phyloP scores from a whole-genome alignment of 1,284 basidiomycete species.

The Ceratobasidium sp. region DNA sequence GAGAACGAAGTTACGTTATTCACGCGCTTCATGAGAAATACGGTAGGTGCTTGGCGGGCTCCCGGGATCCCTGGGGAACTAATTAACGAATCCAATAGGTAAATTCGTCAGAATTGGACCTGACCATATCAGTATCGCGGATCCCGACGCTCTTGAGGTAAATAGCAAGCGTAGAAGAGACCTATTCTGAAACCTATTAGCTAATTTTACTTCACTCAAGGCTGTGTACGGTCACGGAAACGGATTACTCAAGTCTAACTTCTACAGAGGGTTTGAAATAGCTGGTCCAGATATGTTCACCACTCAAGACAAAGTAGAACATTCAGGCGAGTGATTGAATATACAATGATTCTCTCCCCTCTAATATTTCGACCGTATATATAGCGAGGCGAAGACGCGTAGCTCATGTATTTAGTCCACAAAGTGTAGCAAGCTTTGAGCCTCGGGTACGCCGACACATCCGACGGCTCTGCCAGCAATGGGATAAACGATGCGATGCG shows the following conservation, averaged over 20 bases:
- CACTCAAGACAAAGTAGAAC: conserved; percentile 84
- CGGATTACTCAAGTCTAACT: conserved; percentile 80
- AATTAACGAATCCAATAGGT: conserved; percentile 62
- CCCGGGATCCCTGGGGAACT: not conserved
- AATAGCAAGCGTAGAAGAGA: conserved; percentile 61
- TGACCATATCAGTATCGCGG: conserved; percentile 86
- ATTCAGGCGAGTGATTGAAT: conserved; percentile 59
- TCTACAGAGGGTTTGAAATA: conserved; percentile 79
- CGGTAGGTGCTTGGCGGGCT: conserved; percentile 64
- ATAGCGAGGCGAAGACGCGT: too few relatives aligned
- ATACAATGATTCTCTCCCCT: not conserved
- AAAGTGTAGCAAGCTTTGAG: too few relatives aligned
- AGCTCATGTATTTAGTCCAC: too few relatives aligned
- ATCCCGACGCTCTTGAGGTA: conserved; percentile 72
- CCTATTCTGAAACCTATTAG: too few relatives aligned
- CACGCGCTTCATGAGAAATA: conserved; percentile 83
- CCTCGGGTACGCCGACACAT: too few relatives aligned
- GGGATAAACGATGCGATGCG: too few relatives aligned
- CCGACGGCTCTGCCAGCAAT: too few relatives aligned
- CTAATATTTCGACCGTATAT: too few relatives aligned
- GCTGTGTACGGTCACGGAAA: conserved; percentile 82
- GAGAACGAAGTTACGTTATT: too few relatives aligned
- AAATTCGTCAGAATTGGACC: conserved; percentile 88
- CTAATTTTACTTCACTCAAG: too few relatives aligned
- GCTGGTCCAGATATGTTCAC: conserved; percentile 76